These are phyloP conservation scores for Hericium alpestre DNA, from an alignment of 768 basidiomycete genomes.

Conservation along the genomic window DNA sequence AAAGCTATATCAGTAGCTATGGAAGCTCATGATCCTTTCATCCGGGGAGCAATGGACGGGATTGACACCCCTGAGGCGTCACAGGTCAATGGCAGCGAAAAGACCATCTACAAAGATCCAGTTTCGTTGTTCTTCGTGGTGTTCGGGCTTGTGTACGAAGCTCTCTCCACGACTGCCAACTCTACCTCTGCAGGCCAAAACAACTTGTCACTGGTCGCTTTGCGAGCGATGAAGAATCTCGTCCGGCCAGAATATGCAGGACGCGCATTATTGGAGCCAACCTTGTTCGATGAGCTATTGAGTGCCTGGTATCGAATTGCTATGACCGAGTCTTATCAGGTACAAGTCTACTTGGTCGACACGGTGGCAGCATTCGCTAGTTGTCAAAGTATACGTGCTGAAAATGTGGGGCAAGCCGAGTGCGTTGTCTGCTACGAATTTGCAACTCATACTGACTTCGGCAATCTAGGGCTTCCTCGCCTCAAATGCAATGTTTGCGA, in stretches of 20 bases:
- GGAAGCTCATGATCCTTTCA: slow-evolving; percentile 53
- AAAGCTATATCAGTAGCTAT: slow-evolving; percentile 79
- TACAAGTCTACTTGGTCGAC: slow-evolving; percentile 66
- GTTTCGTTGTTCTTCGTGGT: slow-evolving; percentile 77
- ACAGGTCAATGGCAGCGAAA: slow-evolving; percentile 13
- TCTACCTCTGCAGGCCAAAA: slow-evolving; percentile 34
- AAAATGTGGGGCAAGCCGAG: slow-evolving; percentile 17
- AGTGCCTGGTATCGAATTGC: slow-evolving; percentile 83
- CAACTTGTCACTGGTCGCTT: slow-evolving; percentile 39
- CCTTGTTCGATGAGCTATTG: slow-evolving; percentile 83
- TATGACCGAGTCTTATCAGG: slow-evolving; percentile 67
- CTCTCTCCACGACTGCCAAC: slow-evolving; percentile 57
- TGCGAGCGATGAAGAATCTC: slow-evolving; percentile 73
- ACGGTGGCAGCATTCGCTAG: slow-evolving; percentile 44
- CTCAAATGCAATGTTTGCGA: slow-evolving; percentile 53
- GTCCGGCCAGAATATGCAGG: slow-evolving; percentile 76
- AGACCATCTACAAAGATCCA: slow-evolving; percentile 44
- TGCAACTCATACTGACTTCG: slow-evolving; percentile 1
- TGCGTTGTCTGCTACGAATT: background rate
- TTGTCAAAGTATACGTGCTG: slow-evolving; percentile 28
- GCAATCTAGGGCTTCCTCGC: slow-evolving; percentile 8
- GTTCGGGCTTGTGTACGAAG: slow-evolving; percentile 92
- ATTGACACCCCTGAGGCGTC: slow-evolving; percentile 28
- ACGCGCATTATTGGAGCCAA: slow-evolving; percentile 65
- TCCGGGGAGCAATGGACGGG: slow-evolving; percentile 78